These are phyloP conservation scores for Cutaneotrichosporon sp. DNA, from an alignment of 1,284 basidiomycete genomes.

Conservation along the genomic window DNA sequence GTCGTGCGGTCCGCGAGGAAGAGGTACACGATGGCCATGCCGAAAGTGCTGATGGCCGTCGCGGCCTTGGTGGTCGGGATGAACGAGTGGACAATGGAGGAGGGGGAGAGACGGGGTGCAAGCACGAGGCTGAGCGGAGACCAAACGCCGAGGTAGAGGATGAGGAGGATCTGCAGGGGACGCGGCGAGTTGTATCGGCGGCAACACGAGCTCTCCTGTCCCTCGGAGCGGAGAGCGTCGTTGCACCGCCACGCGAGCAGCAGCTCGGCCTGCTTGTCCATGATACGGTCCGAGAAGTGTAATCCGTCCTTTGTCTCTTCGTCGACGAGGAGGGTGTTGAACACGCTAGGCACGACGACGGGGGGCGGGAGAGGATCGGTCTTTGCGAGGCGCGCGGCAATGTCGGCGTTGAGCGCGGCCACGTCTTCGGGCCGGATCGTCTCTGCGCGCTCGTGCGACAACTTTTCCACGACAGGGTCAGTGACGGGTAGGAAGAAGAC, in stretches of 20 bases:
- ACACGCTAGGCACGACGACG: conserved; percentile 63
- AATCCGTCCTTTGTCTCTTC: conserved; percentile 74
- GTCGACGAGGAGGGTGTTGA: conserved; percentile 69
- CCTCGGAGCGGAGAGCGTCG: conserved; percentile 61
- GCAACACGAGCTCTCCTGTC: conserved; percentile 77
- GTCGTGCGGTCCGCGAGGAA: conserved; percentile 74
- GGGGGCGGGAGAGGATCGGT: conserved; percentile 44
- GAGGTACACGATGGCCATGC: conserved; percentile 60
- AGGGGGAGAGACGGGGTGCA: conserved; percentile 18
- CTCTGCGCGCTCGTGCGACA: conserved; percentile 59
- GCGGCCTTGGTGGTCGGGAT: conserved; percentile 47
- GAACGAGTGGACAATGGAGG: conserved; percentile 40
- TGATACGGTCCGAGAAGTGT: conserved; percentile 64
- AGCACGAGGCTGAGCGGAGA: conserved; percentile 55
- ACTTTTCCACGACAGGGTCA: conserved; percentile 66
- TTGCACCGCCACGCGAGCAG: conserved; percentile 79
- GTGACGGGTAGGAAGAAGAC: conserved; percentile 66
- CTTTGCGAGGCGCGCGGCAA: conserved; percentile 61
- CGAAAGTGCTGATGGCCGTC: conserved; percentile 56
- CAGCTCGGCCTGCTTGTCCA: conserved; percentile 67
- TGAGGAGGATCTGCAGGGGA: conserved; percentile 58
- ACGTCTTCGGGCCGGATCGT: conserved; percentile 70
- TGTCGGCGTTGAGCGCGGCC: conserved; percentile 80
- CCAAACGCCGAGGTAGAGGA: conserved; percentile 55
- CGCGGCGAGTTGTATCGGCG: conserved; percentile 65